Conservation (phyloP, 768 basidiomycete genomes). For the Amanita inopinata region DNA sequence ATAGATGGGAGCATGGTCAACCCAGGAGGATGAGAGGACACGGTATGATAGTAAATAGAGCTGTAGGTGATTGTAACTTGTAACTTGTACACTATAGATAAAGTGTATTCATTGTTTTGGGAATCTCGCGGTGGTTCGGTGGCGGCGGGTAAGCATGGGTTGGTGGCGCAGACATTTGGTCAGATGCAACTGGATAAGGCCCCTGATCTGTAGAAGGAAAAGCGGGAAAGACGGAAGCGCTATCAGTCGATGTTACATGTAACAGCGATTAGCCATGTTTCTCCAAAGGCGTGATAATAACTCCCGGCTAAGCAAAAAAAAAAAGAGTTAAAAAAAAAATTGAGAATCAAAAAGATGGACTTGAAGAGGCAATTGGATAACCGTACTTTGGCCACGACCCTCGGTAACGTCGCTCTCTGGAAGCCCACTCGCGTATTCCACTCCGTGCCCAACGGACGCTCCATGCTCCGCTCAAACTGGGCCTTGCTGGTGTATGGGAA, state of each 20-base stretch:
- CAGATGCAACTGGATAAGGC: no score
- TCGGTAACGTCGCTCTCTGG: slow-evolving; percentile 77
- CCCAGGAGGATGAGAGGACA: no score
- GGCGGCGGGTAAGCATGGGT: no score
- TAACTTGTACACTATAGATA: neutral
- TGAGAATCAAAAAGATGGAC: neutral
- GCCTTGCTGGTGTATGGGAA: slow-evolving; percentile 90
- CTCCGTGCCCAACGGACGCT: slow-evolving; percentile 75
- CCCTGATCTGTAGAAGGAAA: no score
- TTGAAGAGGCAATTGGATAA: no score
- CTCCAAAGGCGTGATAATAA: slow-evolving; percentile 6
- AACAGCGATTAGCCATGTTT: slow-evolving; percentile 3
- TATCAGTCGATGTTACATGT: slow-evolving; percentile 1
- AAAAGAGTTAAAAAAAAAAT: neutral
- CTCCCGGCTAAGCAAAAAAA: slow-evolving; percentile 4
- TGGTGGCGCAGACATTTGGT: no score
- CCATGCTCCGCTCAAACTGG: slow-evolving; percentile 83
- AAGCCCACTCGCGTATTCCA: slow-evolving; percentile 89
- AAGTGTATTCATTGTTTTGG: no score
- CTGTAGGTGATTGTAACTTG: no score
- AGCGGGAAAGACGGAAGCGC: neutral
- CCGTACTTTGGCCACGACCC: slow-evolving; percentile 72
- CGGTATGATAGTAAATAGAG: no score
- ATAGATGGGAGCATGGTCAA: no score
- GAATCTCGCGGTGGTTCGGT: no score